Percentiles rank a stretch among this genome's conserved stretches.
Conservation (phyloP, 768 basidiomycete genomes). For the Termitomyces sp. region DNA sequence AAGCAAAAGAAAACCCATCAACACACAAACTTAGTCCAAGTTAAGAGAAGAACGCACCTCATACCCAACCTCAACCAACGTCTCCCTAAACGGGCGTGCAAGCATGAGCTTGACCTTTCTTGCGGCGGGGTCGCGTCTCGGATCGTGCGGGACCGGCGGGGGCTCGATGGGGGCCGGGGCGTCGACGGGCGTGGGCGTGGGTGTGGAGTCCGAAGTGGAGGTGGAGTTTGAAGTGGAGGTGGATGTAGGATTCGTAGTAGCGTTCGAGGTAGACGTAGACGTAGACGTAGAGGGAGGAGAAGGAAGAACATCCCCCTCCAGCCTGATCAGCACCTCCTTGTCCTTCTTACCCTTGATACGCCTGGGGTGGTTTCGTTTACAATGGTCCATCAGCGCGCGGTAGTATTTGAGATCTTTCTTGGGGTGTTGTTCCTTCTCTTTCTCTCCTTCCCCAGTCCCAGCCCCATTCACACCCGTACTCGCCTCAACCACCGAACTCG, state of each 20-base stretch:
- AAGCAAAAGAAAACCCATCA: no score
- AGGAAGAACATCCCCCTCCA: constrained; percentile 51
- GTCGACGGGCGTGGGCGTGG: not conserved
- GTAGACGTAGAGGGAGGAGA: not conserved
- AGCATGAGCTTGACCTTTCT: constrained; percentile 19
- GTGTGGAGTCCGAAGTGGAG: not conserved
- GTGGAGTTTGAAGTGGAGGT: no score
- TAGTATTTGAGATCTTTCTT: constrained; percentile 26
- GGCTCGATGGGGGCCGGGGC: constrained; percentile 20
- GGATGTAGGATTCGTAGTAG: no score
- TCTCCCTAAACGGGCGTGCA: constrained; percentile 23
- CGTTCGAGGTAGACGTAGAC: no score
- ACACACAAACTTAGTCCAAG: no score
- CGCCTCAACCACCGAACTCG: no score
- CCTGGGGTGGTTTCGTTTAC: not conserved
- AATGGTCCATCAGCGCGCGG: constrained; percentile 37
- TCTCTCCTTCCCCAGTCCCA: no score
- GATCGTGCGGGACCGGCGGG: constrained; percentile 48
- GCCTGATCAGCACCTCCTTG: constrained; percentile 29
- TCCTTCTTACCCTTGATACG: constrained; percentile 7
- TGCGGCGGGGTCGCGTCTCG: constrained; percentile 44
- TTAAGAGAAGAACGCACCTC: constrained; percentile 43
- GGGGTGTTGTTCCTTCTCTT: not conserved
- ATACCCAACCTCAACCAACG: constrained; percentile 49
- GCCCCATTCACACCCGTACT: no score